Evolutionary conservation across 495 filamentous ascomycete species (phyloP), one percentile per base, ranked within the genome.

Genomic region (Aspergillus incahuasiensis): DNA sequence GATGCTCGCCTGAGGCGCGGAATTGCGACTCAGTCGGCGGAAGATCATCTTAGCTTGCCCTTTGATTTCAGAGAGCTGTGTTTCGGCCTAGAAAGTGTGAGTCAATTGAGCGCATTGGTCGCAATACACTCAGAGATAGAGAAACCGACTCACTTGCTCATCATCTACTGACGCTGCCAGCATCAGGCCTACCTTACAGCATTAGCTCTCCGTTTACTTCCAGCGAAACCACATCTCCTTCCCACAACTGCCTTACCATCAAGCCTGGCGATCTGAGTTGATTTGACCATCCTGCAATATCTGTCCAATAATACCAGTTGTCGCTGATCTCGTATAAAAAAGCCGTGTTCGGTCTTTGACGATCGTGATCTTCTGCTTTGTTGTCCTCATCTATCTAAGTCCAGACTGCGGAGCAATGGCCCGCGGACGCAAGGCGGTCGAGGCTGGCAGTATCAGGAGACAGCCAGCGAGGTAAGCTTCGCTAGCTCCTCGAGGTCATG

Each of bases 141-240:
- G 48, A 52, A 16, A 3, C 8, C 32, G 20, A 55, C 74, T 56
- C 54, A 86, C 84, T 76, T 89, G 84, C 66, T 88, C 86, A 71
- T 96, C 90, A 71, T 98, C 94, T 46, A 96, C 90, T 1, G 95
- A 95, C 42, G 94, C 94, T 62, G 90, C 92, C 54, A 98, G 82
- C 80, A 95, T 89, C 54, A 97, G 78, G 78, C 95, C 92, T 71
- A 60, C 51, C 38, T 25, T 35, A 22, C 35, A 57, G 52, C 42
- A 63, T 75, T 58, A 74, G 70, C 62, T 57, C 45, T 41, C 44
- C 34, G 39, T 40, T 32, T 30, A 35, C 8, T 12, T 34, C 28
- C 45, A 9, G 35, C 18, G 51, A n/a, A n/a, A n/a, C n/a, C n/a
- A 48, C 54, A 54, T 34, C 54, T 24, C 38, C 49, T 21, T 18